Base-by-base conservation (phyloP, 73 alveolate species). In the Breviolum minutum region DNA sequence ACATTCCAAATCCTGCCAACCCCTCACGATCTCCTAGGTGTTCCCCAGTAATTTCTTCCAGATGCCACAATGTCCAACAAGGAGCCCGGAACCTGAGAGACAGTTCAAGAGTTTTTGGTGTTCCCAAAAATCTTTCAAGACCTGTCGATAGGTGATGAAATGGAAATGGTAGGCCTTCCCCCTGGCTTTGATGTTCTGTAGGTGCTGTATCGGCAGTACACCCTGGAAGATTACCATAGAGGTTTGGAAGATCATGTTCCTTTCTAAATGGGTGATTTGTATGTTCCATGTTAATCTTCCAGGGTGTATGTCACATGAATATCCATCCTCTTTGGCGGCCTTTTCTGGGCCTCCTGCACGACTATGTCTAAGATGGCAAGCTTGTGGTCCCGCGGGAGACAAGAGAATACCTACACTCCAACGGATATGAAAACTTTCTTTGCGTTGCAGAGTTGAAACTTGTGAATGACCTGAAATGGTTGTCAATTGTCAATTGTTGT, bases 361-460 rank as follows among this genome's bases (percentile, higher is more conserved):
- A 84, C 98, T 92, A 40, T 92, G 98, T 80, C 83, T 92, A 9
- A 92, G 66, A 63, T 92, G 98, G 81, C 98, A 92, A 9, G 98
- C 98, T 76, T 92, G 98, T 17, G 98, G 98, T n/a, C 98, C 98
- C 54, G 98, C 98, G 29, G 98, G 98, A 16, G 98, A 92, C 48
- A 92, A 64, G 66, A 92, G 98, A 64, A 92, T 92, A 80, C 98
- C 98, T 92, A 40, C 54, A 3, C 54, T 2, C 54, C 54, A 40
- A 40, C 54, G 54, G 54, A 40, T 0, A 68, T 2, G n/a, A 1
- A 17, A 14, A 17, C 24, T 68, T 68, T 6, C 24, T 17, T 68
- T 2, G 4, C 1, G 17, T 13, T 66, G 77, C 24, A 14, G 24
- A 68, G 17, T 68, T 17, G 17, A 68, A 17, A 68, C 24, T 17